Conservation (phyloP, 352 stramenopile species). For the Blastocystis sp. region DNA sequence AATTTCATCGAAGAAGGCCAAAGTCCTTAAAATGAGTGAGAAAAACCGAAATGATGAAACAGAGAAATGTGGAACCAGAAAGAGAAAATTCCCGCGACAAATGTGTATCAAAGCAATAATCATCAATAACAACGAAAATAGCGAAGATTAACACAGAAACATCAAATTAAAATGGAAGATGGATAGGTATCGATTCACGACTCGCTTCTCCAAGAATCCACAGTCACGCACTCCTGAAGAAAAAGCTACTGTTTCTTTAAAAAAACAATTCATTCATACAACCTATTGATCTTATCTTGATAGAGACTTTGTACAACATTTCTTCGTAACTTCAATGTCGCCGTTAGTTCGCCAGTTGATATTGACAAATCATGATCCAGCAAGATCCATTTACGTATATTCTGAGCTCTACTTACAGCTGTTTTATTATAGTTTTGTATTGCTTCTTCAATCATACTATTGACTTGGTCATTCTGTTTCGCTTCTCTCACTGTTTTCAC, state of each 20-base stretch:
- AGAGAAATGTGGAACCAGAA: no score
- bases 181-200: no score
- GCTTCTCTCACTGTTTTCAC: slow-evolving; percentile 71
- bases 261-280: no score
- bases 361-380: slow-evolving; percentile 82
- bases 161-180: no score
- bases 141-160: no score
- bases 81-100: no score
- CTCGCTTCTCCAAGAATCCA: no score
- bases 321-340: slow-evolving; percentile 89
- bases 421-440: slow-evolving; percentile 67
- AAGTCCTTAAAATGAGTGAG: not conserved
- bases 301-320: slow-evolving; percentile 83
- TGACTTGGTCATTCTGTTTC: slow-evolving; percentile 73
- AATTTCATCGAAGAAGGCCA: slow-evolving; percentile 17
- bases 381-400: slow-evolving; percentile 76
- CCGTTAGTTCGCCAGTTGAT: slow-evolving; percentile 81
- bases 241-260: no score
- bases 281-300: slow-evolving; percentile 74
- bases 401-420: slow-evolving; percentile 63
- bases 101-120: no score
- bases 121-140: no score
- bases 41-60: not conserved
- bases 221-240: no score
- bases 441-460: slow-evolving; percentile 73